phyloP scores from a whole-genome alignment of 805 yeast genomes.

The Candida pini region DNA sequence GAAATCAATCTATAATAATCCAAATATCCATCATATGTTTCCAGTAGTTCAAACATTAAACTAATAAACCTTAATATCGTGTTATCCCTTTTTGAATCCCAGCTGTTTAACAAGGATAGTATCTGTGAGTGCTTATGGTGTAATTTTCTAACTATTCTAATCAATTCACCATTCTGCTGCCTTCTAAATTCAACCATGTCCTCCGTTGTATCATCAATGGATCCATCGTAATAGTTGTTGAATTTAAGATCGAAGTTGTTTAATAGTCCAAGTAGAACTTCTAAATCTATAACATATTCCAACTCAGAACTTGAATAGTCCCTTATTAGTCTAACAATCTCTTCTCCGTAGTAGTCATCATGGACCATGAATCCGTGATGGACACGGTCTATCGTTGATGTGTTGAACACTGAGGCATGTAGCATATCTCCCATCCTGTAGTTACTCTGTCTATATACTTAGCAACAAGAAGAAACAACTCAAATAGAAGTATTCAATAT shows the following conservation, averaged over 20 bases:
- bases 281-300: conserved; percentile 16
- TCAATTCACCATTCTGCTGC: conserved; percentile 14
- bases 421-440: no score
- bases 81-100: conserved; percentile 11
- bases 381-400: no score
- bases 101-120: conserved; percentile 4
- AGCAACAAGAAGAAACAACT: not conserved
- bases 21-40: conserved; percentile 19
- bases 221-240: conserved; percentile 26
- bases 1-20: conserved; percentile 16
- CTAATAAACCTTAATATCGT: conserved; percentile 14
- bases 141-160: conserved; percentile 11
- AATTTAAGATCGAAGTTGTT: conserved; percentile 23
- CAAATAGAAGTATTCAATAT: not conserved
- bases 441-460: no score
- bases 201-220: conserved; percentile 20
- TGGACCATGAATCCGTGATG: no score
- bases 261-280: conserved; percentile 14
- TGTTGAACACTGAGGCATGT: no score
- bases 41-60: conserved; percentile 20
- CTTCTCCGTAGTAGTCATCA: no score
- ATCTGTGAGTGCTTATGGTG: conserved; percentile 16
- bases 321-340: no score
- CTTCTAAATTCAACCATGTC: conserved; percentile 16
- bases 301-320: conserved; percentile 16